Conservation (phyloP, 148 eudicot genomes). For the Chenopodium formosanum region DNA sequence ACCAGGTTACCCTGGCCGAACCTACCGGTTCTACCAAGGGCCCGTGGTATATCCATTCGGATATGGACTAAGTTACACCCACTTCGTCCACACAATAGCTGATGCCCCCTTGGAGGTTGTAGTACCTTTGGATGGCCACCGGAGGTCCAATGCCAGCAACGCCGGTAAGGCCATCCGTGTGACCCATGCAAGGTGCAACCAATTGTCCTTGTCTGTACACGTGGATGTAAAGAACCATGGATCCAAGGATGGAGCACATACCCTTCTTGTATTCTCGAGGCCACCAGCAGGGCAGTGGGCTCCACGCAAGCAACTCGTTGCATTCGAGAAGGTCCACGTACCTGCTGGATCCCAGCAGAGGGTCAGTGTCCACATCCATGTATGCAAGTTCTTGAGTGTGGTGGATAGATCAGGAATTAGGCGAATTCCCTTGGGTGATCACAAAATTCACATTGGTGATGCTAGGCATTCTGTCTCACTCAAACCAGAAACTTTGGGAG, state of each 20-base stretch:
- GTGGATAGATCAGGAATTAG: constrained; percentile 70
- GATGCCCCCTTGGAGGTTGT: constrained; percentile 47
- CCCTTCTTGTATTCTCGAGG: constrained; percentile 60
- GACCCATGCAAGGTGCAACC: constrained; percentile 59
- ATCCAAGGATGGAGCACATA: constrained; percentile 70
- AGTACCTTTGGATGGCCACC: constrained; percentile 59
- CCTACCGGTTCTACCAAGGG: constrained; percentile 86
- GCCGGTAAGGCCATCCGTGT: constrained; percentile 49
- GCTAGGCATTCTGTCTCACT: constrained; percentile 55
- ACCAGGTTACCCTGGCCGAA: constrained; percentile 69
- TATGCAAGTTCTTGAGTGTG: constrained; percentile 76
- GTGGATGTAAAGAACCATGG: constrained; percentile 64
- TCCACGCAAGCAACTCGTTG: constrained; percentile 71
- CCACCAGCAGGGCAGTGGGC: constrained; percentile 69
- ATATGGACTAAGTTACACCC: constrained; percentile 81
- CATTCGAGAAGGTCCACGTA: constrained; percentile 64
- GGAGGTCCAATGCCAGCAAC: constrained; percentile 33
- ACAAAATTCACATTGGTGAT: constrained; percentile 65
- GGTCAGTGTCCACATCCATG: constrained; percentile 53
- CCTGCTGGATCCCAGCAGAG: constrained; percentile 46
- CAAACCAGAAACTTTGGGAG: constrained; percentile 35
- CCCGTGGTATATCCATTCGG: constrained; percentile 81
- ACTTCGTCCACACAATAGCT: constrained; percentile 49
- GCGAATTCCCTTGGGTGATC: constrained; percentile 75
- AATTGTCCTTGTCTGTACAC: constrained; percentile 46